Percentiles rank a stretch among this genome's conserved stretches.
phyloP scores from a whole-genome alignment of 129 eudicot genomes.

The Scalesia atractyloides region DNA sequence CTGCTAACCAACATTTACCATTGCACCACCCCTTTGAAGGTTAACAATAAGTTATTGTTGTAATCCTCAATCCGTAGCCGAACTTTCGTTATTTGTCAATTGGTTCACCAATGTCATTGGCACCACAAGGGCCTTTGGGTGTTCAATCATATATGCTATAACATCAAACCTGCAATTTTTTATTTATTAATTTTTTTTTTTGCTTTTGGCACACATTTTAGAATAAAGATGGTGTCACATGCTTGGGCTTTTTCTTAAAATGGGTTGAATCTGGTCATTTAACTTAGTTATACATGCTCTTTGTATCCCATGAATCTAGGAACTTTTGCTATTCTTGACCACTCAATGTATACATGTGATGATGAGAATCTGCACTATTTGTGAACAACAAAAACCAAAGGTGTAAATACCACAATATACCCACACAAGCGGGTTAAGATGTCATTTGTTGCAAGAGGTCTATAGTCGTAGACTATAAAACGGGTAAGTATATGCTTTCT shows the following conservation, averaged over 20 bases:
- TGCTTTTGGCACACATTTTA: not conserved
- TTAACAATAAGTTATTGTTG: not conserved
- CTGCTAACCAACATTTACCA: not conserved
- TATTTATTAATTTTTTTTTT: not conserved
- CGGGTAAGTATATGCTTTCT: too few species aligned
- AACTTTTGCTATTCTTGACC: constrained; percentile 8
- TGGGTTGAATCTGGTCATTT: not conserved
- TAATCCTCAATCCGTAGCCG: not conserved
- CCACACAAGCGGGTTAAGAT: not conserved
- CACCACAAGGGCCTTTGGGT: not conserved
- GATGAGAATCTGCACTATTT: not conserved
- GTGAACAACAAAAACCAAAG: not conserved
- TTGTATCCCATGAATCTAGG: constrained; percentile 14
- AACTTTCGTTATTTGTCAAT: not conserved
- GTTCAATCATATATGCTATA: constrained; percentile 4
- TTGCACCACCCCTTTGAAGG: too few species aligned
- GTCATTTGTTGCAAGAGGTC: not conserved
- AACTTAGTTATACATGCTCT: not conserved
- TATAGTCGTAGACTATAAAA: not conserved
- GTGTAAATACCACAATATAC: not conserved
- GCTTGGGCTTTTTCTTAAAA: constrained; percentile 6
- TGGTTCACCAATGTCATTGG: not conserved
- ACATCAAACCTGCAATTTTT: not conserved
- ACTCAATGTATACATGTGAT: not conserved
- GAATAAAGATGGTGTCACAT: constrained; percentile 7